Evolutionary conservation across 1,139 yeast genomes (phyloP).

Genomic region (Taphrina flavorubra): DNA sequence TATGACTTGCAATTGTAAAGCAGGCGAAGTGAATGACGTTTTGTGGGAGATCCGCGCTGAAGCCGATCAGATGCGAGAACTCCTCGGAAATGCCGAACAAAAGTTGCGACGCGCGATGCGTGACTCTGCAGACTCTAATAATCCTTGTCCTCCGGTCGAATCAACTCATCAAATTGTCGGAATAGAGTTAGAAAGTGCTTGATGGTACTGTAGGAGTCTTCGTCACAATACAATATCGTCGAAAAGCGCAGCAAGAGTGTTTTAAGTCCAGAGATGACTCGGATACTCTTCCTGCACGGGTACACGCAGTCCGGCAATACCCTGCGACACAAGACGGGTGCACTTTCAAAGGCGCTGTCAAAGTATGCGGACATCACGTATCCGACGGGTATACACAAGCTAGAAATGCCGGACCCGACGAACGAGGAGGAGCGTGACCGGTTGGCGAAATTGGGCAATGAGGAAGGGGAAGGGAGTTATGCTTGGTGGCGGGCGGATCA

Average conservation of each 20-base stretch:
- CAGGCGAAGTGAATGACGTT: slow-evolving; percentile 2
- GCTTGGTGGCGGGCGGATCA: slow-evolving; percentile 42
- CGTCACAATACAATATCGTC: too few species aligned
- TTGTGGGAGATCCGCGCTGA: not conserved
- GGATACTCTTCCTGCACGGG: slow-evolving; percentile 37
- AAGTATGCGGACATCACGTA: slow-evolving; percentile 31
- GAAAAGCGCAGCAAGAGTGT: too few species aligned
- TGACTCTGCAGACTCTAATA: not conserved
- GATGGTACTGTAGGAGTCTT: too few species aligned
- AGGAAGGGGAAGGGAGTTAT: slow-evolving; percentile 37
- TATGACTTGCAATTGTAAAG: not conserved
- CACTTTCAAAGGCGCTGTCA: slow-evolving; percentile 32
- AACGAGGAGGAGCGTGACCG: slow-evolving; percentile 39
- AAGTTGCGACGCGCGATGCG: not conserved
- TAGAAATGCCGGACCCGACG: slow-evolving; percentile 36
- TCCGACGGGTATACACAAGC: slow-evolving; percentile 26
- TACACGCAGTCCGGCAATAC: slow-evolving; percentile 41
- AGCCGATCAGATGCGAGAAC: slow-evolving; percentile 16
- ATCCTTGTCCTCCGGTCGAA: too few species aligned
- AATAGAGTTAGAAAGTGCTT: too few species aligned
- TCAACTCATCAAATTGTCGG: too few species aligned
- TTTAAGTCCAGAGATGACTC: slow-evolving; percentile 3
- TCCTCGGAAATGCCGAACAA: slow-evolving; percentile 9
- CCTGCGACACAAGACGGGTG: slow-evolving; percentile 38
- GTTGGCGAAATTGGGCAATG: slow-evolving; percentile 39